These are phyloP conservation scores for Fusarium virguliforme DNA, from an alignment of 2,329 filamentous ascomycete species.

Conservation along the genomic window DNA sequence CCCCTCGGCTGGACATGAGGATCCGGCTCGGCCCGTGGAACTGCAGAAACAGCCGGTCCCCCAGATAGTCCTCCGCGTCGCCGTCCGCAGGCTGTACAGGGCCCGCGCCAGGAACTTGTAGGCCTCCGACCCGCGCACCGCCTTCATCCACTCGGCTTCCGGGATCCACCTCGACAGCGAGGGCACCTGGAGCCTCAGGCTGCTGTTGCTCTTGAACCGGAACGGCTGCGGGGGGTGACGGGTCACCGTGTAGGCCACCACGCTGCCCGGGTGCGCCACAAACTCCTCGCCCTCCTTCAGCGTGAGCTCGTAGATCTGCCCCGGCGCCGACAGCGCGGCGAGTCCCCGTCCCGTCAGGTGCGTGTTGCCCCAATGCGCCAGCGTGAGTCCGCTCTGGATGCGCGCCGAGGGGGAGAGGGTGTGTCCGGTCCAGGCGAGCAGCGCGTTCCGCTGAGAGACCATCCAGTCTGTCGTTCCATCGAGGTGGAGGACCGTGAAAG, in stretches of 20 bases:
- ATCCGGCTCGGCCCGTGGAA: constrained; percentile 91
- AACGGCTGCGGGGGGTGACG: constrained; percentile 84
- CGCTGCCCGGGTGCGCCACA: constrained; percentile 90
- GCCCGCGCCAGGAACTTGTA: constrained; percentile 80
- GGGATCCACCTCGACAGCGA: constrained; percentile 76
- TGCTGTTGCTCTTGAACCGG: constrained; percentile 84
- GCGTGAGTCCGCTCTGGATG: constrained; percentile 80
- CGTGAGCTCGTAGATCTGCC: constrained; percentile 89
- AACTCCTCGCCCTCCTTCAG: constrained; percentile 90
- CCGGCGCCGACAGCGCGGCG: constrained; percentile 86
- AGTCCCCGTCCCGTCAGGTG: constrained; percentile 90
- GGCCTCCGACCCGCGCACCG: constrained; percentile 78
- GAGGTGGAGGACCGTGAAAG: constrained; percentile 88
- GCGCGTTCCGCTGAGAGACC: constrained; percentile 86
- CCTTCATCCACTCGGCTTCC: constrained; percentile 80
- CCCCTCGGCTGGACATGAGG: constrained; percentile 88
- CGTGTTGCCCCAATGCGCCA: constrained; percentile 94
- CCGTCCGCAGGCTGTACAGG: constrained; percentile 80
- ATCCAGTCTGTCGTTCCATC: constrained; percentile 98
- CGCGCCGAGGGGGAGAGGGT: constrained; percentile 83
- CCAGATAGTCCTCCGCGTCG: constrained; percentile 87
- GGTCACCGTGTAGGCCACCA: constrained; percentile 89
- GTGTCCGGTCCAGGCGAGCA: constrained; percentile 97
- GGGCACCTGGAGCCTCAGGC: constrained; percentile 85
- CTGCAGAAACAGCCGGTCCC: constrained; percentile 91